Percentiles rank a stretch among this genome's conserved stretches.
phyloP scores from a whole-genome alignment of 371 early-diverging fungal species.

The Cokeromyces recurvatus region DNA sequence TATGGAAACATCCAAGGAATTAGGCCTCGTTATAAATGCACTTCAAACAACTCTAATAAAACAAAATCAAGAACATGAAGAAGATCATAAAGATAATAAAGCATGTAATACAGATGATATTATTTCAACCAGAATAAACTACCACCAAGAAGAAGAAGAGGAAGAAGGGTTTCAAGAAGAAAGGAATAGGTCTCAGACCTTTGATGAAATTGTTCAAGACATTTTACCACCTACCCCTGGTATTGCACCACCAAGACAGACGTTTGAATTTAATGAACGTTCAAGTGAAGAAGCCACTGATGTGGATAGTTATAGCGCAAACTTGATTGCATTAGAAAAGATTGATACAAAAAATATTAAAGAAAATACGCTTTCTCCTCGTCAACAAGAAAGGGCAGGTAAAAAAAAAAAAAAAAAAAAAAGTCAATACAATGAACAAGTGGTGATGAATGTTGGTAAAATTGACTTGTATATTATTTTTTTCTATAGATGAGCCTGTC shows the following conservation, averaged over 20 bases:
- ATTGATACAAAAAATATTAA: slow-evolving; percentile 33
- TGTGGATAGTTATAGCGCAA: slow-evolving; percentile 19
- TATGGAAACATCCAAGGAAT: slow-evolving; percentile 4
- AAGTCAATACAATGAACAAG: background rate
- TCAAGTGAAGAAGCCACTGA: slow-evolving; percentile 17
- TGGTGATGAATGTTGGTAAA: no score
- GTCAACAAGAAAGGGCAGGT: slow-evolving; percentile 51
- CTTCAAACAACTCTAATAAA: slow-evolving; percentile 11
- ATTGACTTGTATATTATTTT: no score
- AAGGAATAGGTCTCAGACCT: slow-evolving; percentile 1
- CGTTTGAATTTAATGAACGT: slow-evolving; percentile 9
- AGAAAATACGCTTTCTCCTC: slow-evolving; percentile 42
- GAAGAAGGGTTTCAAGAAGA: background rate
- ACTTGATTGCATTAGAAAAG: slow-evolving; percentile 24
- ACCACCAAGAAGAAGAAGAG: background rate
- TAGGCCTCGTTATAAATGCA: slow-evolving; percentile 18
- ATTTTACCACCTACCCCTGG: slow-evolving; percentile 28
- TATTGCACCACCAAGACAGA: slow-evolving; percentile 16
- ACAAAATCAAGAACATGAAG: background rate
- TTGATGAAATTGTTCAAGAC: slow-evolving; percentile 12
- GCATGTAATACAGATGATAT: background rate
- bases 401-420: background rate
- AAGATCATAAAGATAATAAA: background rate
- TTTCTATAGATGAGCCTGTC: slow-evolving; percentile 27
- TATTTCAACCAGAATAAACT: slow-evolving; percentile 1